These are phyloP conservation scores for Sclerotinia minor DNA, from an alignment of 2,329 filamentous ascomycete species.

Conservation along the genomic window DNA sequence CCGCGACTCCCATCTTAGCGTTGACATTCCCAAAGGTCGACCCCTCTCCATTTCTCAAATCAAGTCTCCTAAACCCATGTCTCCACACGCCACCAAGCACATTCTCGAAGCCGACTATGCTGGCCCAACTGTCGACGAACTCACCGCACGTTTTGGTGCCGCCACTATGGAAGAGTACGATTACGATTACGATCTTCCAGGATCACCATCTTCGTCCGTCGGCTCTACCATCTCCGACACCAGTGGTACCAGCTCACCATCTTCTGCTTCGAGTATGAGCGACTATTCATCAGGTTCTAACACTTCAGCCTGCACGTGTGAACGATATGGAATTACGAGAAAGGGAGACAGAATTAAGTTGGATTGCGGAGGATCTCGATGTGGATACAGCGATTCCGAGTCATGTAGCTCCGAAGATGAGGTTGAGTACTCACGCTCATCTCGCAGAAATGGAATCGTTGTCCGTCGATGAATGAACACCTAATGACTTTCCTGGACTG, in stretches of 20 bases:
- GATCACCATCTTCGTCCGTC: constrained; percentile 66
- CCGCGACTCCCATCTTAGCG: constrained; percentile 50
- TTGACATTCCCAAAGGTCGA: constrained; percentile 83
- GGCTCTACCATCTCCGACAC: constrained; percentile 71
- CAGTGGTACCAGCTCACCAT: constrained; percentile 66
- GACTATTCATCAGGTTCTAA: constrained; percentile 78
- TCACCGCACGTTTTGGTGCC: constrained; percentile 71
- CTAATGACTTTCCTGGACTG: constrained; percentile 8
- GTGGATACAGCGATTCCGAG: constrained; percentile 72
- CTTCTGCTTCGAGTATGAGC: constrained; percentile 69
- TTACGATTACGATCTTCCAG: constrained; percentile 58
- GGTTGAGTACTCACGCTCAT: constrained; percentile 56
- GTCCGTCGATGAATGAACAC: constrained; percentile 44
- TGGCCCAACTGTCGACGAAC: constrained; percentile 71
- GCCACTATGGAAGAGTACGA: constrained; percentile 57
- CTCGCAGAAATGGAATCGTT: constrained; percentile 65
- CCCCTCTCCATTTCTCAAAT: constrained; percentile 87
- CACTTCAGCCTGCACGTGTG: constrained; percentile 77
- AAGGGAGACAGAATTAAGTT: constrained; percentile 91
- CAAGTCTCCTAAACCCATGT: constrained; percentile 83
- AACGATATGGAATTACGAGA: constrained; percentile 95
- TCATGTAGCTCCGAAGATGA: constrained; percentile 68
- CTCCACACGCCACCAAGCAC: constrained; percentile 82
- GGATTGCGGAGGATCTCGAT: constrained; percentile 88
- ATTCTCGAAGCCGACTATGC: constrained; percentile 79